Evolutionary conservation across 148 eudicot species (phyloP), one percentile per base, ranked within the genome.

Genomic region (Rhododendron ferrugineum): DNA sequence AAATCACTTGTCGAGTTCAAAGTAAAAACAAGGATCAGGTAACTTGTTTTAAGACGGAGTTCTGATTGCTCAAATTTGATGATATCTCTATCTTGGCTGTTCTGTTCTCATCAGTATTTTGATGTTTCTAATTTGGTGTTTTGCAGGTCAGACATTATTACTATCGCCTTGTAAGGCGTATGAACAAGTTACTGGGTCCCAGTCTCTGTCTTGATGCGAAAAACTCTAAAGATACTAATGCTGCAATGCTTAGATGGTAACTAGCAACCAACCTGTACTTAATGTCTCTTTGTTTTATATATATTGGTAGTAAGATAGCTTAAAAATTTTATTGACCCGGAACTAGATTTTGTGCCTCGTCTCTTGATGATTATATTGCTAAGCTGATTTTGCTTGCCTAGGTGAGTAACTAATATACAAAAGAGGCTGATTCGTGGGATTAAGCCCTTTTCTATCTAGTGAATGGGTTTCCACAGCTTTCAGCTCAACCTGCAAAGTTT

Each of bases 1-100:
- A 95, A 88, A 97, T 97, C 80, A 97, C 99, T 44, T 81, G 89
- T 82, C 95, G 98, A 66, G 98, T 97, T 82, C 95, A 92, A 83
- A 94, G 96, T 90, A 97, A 97, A 94, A 97, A 94, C 88, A 97
- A 95, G 91, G 99, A 97, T 85, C 99, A 97, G 98, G 99, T 97
- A 75, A 84, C 74, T 74, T 85, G 36, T 78, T 76, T 87, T 54
- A 16, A 11, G 14, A 52, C 11, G 2, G 42, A 58, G 42, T 58
- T 49, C 86, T 40, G 68, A 28, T 46, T 62, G 64, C 26, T 85
- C 7, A 0, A 18, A 16, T 20, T 36, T 56, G 81, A 13, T 42
- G 49, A 44, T 22, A 26, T 11, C 66, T 49, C 79, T 66, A 3
- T 47, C 70, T 49, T 23, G 30, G 70, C 26, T 78, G 78, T 50